Evolutionary conservation across 208 protist genomes (phyloP).

Genomic region (Trypanosoma theileri): DNA sequence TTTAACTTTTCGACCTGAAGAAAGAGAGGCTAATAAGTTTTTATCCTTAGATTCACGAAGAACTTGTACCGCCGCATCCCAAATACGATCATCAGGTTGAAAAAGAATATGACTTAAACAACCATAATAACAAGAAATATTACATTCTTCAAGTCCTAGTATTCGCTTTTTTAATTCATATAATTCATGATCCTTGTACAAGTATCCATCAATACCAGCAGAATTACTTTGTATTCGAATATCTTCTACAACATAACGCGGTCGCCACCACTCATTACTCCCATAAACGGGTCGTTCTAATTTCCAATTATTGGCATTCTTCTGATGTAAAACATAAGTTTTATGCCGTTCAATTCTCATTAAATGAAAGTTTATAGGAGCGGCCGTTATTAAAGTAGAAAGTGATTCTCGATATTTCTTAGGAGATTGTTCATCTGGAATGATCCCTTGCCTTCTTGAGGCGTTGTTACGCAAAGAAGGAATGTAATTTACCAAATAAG

Average conservation of each 20-base stretch:
- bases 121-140: slow-evolving; percentile 28
- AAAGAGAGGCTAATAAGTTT: neutral
- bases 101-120: slow-evolving; percentile 29
- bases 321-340: slow-evolving; percentile 17
- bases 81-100: slow-evolving; percentile 17
- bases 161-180: slow-evolving; percentile 10
- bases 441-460: neutral
- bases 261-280: slow-evolving; percentile 5
- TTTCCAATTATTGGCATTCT: slow-evolving; percentile 11
- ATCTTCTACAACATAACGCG: slow-evolving; percentile 6
- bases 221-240: slow-evolving; percentile 24
- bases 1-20: neutral
- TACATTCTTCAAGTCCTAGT: slow-evolving; percentile 12
- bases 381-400: neutral
- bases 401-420: slow-evolving; percentile 16
- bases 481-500: slow-evolving; percentile 23
- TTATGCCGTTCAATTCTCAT: slow-evolving; percentile 21
- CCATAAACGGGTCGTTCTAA: neutral
- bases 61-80: neutral
- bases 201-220: slow-evolving; percentile 6
- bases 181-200: slow-evolving; percentile 6
- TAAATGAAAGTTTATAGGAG: slow-evolving; percentile 12
- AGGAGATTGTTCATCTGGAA: slow-evolving; percentile 8
- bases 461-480: neutral
- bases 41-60: slow-evolving; percentile 4